Percentiles rank a stretch among this genome's conserved stretches.
These are phyloP conservation scores for Lenzites betulinus DNA, from an alignment of 768 basidiomycete species.

Conservation along the genomic window DNA sequence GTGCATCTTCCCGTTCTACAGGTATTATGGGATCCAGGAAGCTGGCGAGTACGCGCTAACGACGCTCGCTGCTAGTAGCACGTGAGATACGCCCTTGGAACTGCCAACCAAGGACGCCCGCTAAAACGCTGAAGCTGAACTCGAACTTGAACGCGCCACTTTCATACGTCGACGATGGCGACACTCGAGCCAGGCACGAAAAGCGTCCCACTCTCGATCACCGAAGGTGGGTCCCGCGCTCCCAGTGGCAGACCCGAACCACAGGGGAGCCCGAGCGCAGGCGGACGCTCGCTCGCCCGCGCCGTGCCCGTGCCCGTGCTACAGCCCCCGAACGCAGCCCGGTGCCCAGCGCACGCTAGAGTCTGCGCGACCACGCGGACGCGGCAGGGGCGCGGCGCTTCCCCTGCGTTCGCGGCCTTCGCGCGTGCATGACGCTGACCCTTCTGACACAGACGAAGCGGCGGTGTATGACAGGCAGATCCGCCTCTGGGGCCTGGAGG, in stretches of 20 bases:
- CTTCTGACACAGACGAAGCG: constrained; percentile 50
- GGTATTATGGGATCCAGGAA: not conserved
- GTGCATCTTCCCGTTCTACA: not conserved
- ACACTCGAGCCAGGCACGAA: constrained; percentile 34
- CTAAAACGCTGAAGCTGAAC: not conserved
- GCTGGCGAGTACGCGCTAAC: not conserved
- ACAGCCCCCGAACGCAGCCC: constrained; percentile 5
- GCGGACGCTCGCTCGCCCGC: not conserved
- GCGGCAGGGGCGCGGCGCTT: not conserved
- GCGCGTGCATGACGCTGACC: not conserved
- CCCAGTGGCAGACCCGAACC: too few relatives aligned
- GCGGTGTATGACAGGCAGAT: constrained; percentile 97
- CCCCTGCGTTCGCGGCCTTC: not conserved
- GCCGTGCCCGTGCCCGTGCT: too few relatives aligned
- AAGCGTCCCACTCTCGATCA: constrained; percentile 51
- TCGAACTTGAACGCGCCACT: not conserved
- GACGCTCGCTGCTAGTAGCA: not conserved
- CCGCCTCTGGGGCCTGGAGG: constrained; percentile 96
- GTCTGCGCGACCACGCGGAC: not conserved
- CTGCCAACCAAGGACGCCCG: not conserved
- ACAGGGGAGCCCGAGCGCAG: not conserved
- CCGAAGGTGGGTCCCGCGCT: constrained; percentile 51
- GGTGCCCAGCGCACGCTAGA: not conserved
- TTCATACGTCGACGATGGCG: constrained; percentile 19
- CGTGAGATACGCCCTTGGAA: not conserved